Conservation (phyloP, 139 green algal genomes). For the Limnomonas spitsbergensis region DNA sequence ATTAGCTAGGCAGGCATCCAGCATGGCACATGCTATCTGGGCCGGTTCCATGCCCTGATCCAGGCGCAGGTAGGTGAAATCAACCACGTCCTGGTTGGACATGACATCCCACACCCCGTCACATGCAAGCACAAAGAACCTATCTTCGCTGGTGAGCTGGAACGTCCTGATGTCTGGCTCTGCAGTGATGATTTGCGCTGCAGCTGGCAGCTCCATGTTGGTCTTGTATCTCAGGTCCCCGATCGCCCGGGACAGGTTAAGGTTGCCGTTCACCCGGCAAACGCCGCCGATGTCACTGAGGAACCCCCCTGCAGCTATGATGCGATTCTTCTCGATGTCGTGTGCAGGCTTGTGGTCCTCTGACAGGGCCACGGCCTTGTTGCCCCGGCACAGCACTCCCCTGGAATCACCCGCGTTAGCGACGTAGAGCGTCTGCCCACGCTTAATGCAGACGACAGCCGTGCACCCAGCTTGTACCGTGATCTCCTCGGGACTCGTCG, state of each 20-base stretch:
- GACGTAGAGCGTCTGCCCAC: conserved; percentile 70
- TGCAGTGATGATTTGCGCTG: conserved; percentile 82
- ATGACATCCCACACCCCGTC: conserved; percentile 94
- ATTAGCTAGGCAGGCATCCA: conserved; percentile 83
- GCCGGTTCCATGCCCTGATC: conserved; percentile 39
- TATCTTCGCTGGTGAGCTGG: conserved; percentile 61
- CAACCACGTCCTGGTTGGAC: conserved; percentile 81
- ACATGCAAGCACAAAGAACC: conserved; percentile 88
- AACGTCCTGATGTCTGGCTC: conserved; percentile 61
- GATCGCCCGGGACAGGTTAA: conserved; percentile 93
- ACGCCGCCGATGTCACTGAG: conserved; percentile 46
- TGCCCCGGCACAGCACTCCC: conserved; percentile 70
- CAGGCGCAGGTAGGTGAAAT: conserved; percentile 76
- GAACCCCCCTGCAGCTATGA: conserved; percentile 75
- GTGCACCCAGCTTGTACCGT: conserved; percentile 75
- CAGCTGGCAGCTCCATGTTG: conserved; percentile 55
- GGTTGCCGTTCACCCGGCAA: conserved; percentile 87
- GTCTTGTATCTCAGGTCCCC: conserved; percentile 94
- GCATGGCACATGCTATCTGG: conserved; percentile 64
- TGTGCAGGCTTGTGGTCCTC: conserved; percentile 85
- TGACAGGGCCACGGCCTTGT: conserved; percentile 64
- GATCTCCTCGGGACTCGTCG: conserved; percentile 23
- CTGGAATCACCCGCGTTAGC: conserved; percentile 89
- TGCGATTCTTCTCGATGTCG: conserved; percentile 71
- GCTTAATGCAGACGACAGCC: conserved; percentile 81